These are phyloP conservation scores for Trichoderma brevicompactum DNA, from an alignment of 2,329 filamentous ascomycete genomes.

Conservation along the genomic window DNA sequence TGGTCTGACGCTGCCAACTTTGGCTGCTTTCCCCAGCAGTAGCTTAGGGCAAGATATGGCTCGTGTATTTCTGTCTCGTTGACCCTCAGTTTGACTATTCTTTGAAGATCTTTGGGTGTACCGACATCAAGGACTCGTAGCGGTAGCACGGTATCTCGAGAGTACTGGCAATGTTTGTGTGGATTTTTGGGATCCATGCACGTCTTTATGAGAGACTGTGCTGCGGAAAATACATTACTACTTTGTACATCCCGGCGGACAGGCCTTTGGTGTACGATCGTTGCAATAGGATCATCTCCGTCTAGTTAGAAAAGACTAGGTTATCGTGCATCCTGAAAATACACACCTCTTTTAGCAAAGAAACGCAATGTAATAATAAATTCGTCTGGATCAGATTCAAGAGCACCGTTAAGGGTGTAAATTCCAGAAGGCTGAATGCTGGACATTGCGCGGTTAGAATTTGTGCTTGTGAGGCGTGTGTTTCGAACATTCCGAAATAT, in stretches of 20 bases:
- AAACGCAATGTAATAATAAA: not conserved
- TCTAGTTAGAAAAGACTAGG: not conserved
- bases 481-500: not conserved
- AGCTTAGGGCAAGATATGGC: constrained; percentile 3
- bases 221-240: not conserved
- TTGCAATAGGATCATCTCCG: not conserved
- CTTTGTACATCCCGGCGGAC: not conserved
- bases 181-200: constrained; percentile 1
- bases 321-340: accelerated
- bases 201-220: not conserved
- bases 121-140: constrained; percentile 15
- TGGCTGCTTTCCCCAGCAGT: constrained; percentile 3
- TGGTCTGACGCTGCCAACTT: not conserved
- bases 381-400: not conserved
- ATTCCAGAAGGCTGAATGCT: not conserved
- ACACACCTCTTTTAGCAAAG: not conserved
- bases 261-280: not conserved
- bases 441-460: no score
- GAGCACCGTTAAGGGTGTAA: not conserved
- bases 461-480: not conserved
- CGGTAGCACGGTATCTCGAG: constrained; percentile 6
- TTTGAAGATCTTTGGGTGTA: not conserved
- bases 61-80: constrained; percentile 3
- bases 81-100: not conserved
- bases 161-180: constrained; percentile 15